Conservation (phyloP, 805 yeast genomes). For the Barnettozyma sp. region DNA sequence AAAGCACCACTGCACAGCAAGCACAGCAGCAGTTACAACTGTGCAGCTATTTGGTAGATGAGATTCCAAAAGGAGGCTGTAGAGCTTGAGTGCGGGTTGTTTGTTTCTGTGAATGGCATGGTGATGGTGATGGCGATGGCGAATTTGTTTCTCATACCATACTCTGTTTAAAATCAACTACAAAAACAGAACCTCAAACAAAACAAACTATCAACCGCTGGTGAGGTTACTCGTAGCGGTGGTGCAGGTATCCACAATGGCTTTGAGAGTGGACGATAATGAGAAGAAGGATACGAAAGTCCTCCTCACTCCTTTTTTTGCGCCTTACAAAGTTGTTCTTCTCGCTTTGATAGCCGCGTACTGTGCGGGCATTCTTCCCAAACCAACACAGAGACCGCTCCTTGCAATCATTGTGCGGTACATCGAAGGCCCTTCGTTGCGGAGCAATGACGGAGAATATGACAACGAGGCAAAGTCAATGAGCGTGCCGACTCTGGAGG, state of each 20-base stretch:
- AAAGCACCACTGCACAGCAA: too few species aligned
- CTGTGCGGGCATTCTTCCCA: slow-evolving; percentile 35
- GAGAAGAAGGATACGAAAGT: slow-evolving; percentile 7
- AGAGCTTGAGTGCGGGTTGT: too few species aligned
- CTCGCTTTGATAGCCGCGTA: slow-evolving; percentile 42
- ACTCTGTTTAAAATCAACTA: too few species aligned
- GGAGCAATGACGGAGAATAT: not conserved
- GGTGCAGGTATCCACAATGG: too few species aligned
- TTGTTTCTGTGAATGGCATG: too few species aligned
- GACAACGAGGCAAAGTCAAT: slow-evolving; percentile 17
- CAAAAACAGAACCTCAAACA: too few species aligned
- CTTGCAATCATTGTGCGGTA: slow-evolving; percentile 37
- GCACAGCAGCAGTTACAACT: too few species aligned
- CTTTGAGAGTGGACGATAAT: not conserved
- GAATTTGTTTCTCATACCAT: too few species aligned
- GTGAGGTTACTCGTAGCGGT: too few species aligned
- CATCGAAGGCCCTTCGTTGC: slow-evolving; percentile 30
- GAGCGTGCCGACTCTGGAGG: slow-evolving; percentile 30
- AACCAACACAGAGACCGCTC: slow-evolving; percentile 31
- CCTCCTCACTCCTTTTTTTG: slow-evolving; percentile 34
- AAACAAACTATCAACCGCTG: too few species aligned
- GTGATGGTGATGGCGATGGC: too few species aligned
- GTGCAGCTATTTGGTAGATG: not conserved
- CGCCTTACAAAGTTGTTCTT: slow-evolving; percentile 50
- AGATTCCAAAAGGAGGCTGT: not conserved